These are phyloP conservation scores for Sedum album DNA, from an alignment of 164 flowering plant species.

Conservation along the genomic window DNA sequence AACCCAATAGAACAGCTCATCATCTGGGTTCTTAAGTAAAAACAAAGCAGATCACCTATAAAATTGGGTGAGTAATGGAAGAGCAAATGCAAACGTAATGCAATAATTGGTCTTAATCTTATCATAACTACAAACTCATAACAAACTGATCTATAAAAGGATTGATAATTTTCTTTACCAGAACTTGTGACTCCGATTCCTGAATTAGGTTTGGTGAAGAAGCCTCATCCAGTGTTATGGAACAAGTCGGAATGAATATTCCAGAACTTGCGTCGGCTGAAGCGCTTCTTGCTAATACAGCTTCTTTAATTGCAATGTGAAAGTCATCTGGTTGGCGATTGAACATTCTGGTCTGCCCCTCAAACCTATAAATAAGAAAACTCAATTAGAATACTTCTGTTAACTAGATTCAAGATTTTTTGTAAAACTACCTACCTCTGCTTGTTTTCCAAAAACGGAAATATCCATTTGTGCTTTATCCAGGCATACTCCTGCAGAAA, in stretches of 20 bases:
- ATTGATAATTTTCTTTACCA: too few species aligned
- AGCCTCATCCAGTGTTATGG: constrained; percentile 17
- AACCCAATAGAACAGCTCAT: too few species aligned
- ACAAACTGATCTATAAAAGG: not conserved
- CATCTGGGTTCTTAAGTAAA: too few species aligned
- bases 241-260: not conserved
- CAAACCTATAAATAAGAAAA: constrained; percentile 51
- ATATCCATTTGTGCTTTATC: constrained; percentile 78
- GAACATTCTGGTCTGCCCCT: constrained; percentile 59
- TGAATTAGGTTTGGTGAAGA: constrained; percentile 10
- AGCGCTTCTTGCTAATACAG: constrained; percentile 66
- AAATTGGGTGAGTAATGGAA: too few species aligned
- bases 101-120: too few species aligned
- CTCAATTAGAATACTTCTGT: not conserved
- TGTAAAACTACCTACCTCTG: constrained; percentile 53
- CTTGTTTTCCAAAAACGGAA: constrained; percentile 64
- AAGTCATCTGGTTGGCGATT: constrained; percentile 44
- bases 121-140: not conserved
- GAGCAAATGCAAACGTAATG: too few species aligned
- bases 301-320: constrained; percentile 65
- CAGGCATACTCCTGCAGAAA: constrained; percentile 84
- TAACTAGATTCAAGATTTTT: too few species aligned
- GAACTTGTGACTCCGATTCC: not conserved
- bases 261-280: constrained; percentile 21
- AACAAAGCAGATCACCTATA: too few species aligned